Evolutionary conservation across 140 eudicot species (phyloP).

Genomic region (Erigeron philadelphicus): DNA sequence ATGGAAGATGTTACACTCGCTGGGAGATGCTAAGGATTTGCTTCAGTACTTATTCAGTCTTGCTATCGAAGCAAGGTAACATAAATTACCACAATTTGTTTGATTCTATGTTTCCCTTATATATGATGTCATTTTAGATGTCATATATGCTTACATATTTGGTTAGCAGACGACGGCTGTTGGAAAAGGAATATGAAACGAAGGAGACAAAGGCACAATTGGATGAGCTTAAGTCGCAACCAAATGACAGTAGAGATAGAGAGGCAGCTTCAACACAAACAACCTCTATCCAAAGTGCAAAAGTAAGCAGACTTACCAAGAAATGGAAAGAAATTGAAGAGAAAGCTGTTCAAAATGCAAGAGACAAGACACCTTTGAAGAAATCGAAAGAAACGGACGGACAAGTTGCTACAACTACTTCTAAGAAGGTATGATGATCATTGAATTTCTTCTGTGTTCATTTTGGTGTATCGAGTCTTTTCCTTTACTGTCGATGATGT

Average conservation of each 20-base stretch:
- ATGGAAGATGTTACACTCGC: slow-evolving; percentile 68
- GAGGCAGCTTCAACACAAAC: slow-evolving; percentile 37
- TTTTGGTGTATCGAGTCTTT: not conserved
- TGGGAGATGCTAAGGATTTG: slow-evolving; percentile 88
- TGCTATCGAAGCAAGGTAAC: slow-evolving; percentile 66
- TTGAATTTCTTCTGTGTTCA: not conserved
- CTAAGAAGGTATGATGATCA: slow-evolving; percentile 42
- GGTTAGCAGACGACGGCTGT: slow-evolving; percentile 53
- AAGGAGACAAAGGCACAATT: slow-evolving; percentile 76
- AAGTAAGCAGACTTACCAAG: slow-evolving; percentile 21
- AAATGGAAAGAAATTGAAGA: slow-evolving; percentile 64
- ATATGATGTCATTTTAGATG: not conserved
- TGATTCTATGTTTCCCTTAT: not conserved
- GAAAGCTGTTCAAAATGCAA: slow-evolving; percentile 36
- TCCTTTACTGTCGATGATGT: not conserved
- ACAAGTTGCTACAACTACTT: slow-evolving; percentile 31
- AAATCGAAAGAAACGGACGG: slow-evolving; percentile 26
- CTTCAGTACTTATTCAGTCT: slow-evolving; percentile 73
- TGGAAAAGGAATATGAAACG: slow-evolving; percentile 69
- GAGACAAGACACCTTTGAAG: slow-evolving; percentile 27
- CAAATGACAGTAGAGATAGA: slow-evolving; percentile 40
- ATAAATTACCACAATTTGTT: slow-evolving; percentile 6
- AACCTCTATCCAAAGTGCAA: slow-evolving; percentile 22
- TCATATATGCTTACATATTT: not conserved
- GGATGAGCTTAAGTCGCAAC: slow-evolving; percentile 59